Base-by-base conservation (phyloP, 176 grass and related monocot species). In the Hordeum vulgare region DNA sequence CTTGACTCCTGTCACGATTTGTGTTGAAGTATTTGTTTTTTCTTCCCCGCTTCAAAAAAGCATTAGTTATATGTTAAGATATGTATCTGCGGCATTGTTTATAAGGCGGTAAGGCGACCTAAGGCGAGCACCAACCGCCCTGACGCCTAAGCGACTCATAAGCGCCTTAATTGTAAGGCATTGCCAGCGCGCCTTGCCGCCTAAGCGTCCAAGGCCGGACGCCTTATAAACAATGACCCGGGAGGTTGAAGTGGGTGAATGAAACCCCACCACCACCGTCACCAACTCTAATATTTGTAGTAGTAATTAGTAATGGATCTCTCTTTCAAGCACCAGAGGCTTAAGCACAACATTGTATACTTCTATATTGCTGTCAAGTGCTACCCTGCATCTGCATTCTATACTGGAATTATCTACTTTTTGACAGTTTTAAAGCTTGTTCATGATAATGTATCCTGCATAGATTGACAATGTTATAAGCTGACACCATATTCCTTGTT, bases 391-490 rank as follows among this genome's bases (percentile, higher is more conserved):
- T 18, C 47, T 88, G 64, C 75, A 84, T 85, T 59, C 6, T 10
- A 36, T 71, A 51, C 21, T 54, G 49, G 9, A 83, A 57, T 82
- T 63, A 12, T 81, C 6, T 72, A 18, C 74, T 25, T 79, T 86
- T 83, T 34, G 35, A 68, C 20, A 25, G 8, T 34, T 53, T 49
- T 82, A 27, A 44, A 17, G 41, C 61, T 53, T 53, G 33, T 24
- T 25, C 23, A 68, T 69, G 61, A 85, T 65, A 83, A 18, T 58
- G 57, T 39, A 20, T 14, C 34, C 36, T 89, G 67, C 83, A 75
- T 21, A 44, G 7, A 59, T 67, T 71, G 24, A 29, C 59, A 78
- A 23, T 27, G 12, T 36, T 28, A 67, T 49, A 83, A 56, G 20
- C 64, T 45, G 77, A 51, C 14, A 12, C 18, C 11, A 44, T 40